Base-by-base conservation (phyloP, 2,329 filamentous ascomycete genomes). In the Hymenotorrendiella dingleyae region DNA sequence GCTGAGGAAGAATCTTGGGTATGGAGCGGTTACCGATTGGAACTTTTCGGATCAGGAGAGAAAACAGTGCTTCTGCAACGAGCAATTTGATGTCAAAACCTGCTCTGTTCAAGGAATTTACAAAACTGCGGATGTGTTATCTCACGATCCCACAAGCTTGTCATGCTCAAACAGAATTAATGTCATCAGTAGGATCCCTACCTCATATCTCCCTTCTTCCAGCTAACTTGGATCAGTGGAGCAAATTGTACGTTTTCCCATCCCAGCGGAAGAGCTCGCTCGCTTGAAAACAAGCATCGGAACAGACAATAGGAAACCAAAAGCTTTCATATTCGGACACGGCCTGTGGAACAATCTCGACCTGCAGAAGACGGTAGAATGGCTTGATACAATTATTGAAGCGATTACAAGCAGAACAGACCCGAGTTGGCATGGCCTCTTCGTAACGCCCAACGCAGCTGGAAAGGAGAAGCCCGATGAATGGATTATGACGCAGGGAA, bases 31-130 rank as follows among this genome's bases (percentile, higher is more conserved):
- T 10, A 72, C 68, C 3, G 63, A 70, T 48, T 72, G 68, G 69
- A 72, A 71, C 43, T 72, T 72, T 39, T 60, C 59, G n/a, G 50
- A 58, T 8, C 55, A 66, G 33, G 69, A 72, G 54, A 63, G 68
- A 42, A 61, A 58, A 29, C 58, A 65, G 11, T 72, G 68, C 51
- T 72, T 72, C 55, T 72, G 69, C 53, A 69, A 71, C 45, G 64
- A 67, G 34, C 69, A 72, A 40, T 71, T 72, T 53, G 65, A 72
- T 57, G 64, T 71, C 38, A 70, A 65, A 47, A 60, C 64, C n/a
- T 72, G 69, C 52, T 71, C 67, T 2, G 61, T 71, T 1, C 69
- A 72, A 47, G 69, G 69, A 4, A 72, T 72, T 33, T 72, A 65
- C 55, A 68, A 64, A 35, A 72, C 68, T 1, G 54, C 61, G 1